phyloP scores from a whole-genome alignment of 2,329 filamentous ascomycete species.

The Curvularia sp. region DNA sequence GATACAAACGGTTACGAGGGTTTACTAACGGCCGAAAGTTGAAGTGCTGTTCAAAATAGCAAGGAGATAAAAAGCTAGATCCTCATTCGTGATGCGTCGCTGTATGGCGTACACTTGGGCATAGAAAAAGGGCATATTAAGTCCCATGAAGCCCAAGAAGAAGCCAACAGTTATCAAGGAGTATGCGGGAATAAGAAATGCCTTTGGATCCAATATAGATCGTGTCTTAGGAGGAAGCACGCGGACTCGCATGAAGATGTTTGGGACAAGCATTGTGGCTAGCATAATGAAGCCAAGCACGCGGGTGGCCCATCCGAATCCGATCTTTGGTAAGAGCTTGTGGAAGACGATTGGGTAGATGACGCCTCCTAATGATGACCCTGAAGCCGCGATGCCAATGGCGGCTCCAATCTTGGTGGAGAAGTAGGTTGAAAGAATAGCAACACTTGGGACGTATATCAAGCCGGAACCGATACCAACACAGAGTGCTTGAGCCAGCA shows the following conservation, averaged over 20 bases:
- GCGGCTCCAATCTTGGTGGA: conserved; percentile 54
- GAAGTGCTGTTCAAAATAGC: conserved; percentile 70
- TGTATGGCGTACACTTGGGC: conserved; percentile 65
- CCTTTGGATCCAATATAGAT: conserved; percentile 54
- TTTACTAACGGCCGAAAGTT: conserved; percentile 52
- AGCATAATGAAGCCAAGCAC: conserved; percentile 70
- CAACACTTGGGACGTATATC: conserved; percentile 56
- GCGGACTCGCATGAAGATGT: conserved; percentile 53
- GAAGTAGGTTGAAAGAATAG: conserved; percentile 59
- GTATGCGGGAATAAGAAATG: conserved; percentile 55
- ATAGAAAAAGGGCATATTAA: conserved; percentile 61
- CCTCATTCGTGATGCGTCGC: conserved; percentile 58
- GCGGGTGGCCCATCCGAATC: conserved; percentile 70
- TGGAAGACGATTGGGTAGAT: conserved; percentile 65
- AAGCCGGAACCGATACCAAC: conserved; percentile 56
- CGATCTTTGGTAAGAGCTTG: conserved; percentile 64
- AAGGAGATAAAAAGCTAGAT: conserved; percentile 71
- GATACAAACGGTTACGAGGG: conserved; percentile 1
- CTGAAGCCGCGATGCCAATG: conserved; percentile 56
- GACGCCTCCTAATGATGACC: conserved; percentile 55
- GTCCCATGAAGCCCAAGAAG: conserved; percentile 57
- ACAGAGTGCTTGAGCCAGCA: conserved; percentile 59
- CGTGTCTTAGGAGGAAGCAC: conserved; percentile 54
- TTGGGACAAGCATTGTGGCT: conserved; percentile 53
- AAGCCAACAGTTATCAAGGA: conserved; percentile 51